Evolutionary conservation across 2,329 filamentous ascomycete genomes (phyloP), one percentile per base, ranked within the genome.

Genomic region (Scedosporium boydii): DNA sequence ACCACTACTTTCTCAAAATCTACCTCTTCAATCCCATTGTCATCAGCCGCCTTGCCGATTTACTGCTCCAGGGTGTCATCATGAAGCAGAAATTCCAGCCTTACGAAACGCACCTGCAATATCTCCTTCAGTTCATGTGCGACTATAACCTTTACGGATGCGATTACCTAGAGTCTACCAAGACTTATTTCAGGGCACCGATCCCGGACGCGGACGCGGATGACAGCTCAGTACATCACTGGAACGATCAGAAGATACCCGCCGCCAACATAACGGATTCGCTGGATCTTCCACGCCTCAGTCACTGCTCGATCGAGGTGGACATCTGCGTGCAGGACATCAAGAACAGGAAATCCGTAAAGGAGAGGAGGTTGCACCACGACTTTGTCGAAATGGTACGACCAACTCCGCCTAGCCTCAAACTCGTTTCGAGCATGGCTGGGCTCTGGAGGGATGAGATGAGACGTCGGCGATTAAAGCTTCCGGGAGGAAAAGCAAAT

Each of bases 71-170:
- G 73, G 95, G 95, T 6, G 88, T 88, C 34, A 87, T 99, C 53
- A 84, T 98, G 84, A 90, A 90, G 71, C 84, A 83, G 64, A 82
- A 84, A 26, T 88, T 99, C 53, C 93, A 98, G 70, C 93, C 95
- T 0, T 96, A 95, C 70, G 95, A 99, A 75, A 92, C 90, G 18
- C 96, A 99, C 72, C 74, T 98, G 65, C 91, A 96, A 70, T 98
- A 93, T 72, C 77, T 97, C 7, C 81, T 95, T 9, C 96, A 99
- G 75, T 99, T 96, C 84, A 98, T 99, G 95, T 89, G 88, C 66
- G 96, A 99, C 73, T 99, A 96, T 78, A 99, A 97, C 71, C 79
- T 99, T 67, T 98, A 96, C 72, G 96, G 96, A 6, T 99, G 95
- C 71, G 88, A 86, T 62, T 96, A 93, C 69, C 86, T 98, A 66